phyloP scores from a whole-genome alignment of 1,139 yeast species.

The Scheffersomyces segobiensis region DNA sequence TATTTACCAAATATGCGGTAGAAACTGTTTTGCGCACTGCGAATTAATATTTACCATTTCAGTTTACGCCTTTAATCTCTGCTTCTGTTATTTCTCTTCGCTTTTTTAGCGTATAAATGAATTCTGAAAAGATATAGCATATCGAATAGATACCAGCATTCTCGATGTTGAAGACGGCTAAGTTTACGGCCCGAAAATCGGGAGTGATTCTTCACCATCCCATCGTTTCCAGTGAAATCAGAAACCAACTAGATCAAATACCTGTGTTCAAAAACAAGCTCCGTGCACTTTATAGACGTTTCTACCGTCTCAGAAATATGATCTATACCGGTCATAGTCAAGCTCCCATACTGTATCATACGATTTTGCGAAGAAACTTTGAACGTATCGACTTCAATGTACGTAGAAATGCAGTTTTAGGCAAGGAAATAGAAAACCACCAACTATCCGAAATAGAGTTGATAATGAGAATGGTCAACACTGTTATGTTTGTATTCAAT shows the following conservation, averaged over 20 bases:
- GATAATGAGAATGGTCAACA: conserved; percentile 28
- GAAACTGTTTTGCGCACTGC: neutral
- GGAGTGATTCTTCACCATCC: conserved; percentile 7
- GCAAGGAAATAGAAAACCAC: conserved; percentile 2
- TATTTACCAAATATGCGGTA: neutral
- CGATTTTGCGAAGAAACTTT: conserved; percentile 28
- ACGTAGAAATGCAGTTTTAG: conserved; percentile 13
- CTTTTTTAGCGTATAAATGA: neutral
- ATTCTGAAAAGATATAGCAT: neutral
- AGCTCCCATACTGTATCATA: conserved; percentile 13
- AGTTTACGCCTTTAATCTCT: neutral
- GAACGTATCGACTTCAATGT: conserved; percentile 20
- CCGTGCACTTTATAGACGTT: conserved; percentile 28
- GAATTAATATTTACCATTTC: neutral
- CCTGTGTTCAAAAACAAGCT: conserved; percentile 15
- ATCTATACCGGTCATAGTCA: conserved; percentile 13
- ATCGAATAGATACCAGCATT: neutral
- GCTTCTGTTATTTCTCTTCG: neutral
- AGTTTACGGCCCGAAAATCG: neutral
- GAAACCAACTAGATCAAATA: conserved; percentile 6
- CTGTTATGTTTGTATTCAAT: conserved; percentile 41
- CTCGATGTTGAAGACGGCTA: neutral
- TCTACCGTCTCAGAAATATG: conserved; percentile 32
- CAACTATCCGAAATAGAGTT: conserved; percentile 15
- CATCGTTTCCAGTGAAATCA: neutral